These are phyloP conservation scores for Auriscalpium vulgare DNA, from an alignment of 768 basidiomycete species.

Conservation along the genomic window DNA sequence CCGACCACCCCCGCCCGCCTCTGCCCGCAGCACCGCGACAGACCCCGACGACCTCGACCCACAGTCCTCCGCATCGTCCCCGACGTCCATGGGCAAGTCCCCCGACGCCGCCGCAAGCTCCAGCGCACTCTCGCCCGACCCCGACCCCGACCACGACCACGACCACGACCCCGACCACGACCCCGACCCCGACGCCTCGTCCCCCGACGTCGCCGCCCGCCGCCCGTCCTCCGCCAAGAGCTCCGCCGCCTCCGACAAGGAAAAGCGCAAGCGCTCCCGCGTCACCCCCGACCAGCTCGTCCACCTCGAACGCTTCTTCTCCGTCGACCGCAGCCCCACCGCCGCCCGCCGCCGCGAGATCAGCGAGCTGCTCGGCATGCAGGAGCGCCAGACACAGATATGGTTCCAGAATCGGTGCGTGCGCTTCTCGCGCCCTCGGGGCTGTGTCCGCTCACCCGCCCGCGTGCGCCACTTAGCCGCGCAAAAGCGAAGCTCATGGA, in stretches of 20 bases:
- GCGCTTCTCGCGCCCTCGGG: not conserved
- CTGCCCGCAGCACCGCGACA: constrained; percentile 1
- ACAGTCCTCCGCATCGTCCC: constrained; percentile 12
- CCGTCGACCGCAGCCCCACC: constrained; percentile 62
- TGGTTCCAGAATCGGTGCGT: constrained; percentile 83
- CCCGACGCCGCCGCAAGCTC: constrained; percentile 1
- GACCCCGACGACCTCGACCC: not conserved
- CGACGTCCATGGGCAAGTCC: constrained; percentile 10
- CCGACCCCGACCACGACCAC: not conserved
- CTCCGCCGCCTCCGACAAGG: constrained; percentile 21
- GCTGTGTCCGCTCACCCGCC: constrained; percentile 1
- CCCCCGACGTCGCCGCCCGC: constrained; percentile 6
- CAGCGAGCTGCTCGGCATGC: constrained; percentile 67
- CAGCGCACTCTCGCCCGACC: constrained; percentile 4
- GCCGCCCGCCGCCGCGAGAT: constrained; percentile 67
- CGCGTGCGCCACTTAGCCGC: constrained; percentile 36
- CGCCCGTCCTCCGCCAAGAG: constrained; percentile 12
- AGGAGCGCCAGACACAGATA: constrained; percentile 82
- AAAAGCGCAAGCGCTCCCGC: constrained; percentile 68
- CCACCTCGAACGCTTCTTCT: constrained; percentile 65
- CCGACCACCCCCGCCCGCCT: not conserved
- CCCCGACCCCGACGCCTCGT: constrained; percentile 4
- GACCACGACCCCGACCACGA: not conserved
- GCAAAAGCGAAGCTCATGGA: constrained; percentile 76
- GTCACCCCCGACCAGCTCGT: constrained; percentile 77